Base-by-base conservation (phyloP, 2,329 filamentous ascomycete species). In the Trichoderma simmonsii region DNA sequence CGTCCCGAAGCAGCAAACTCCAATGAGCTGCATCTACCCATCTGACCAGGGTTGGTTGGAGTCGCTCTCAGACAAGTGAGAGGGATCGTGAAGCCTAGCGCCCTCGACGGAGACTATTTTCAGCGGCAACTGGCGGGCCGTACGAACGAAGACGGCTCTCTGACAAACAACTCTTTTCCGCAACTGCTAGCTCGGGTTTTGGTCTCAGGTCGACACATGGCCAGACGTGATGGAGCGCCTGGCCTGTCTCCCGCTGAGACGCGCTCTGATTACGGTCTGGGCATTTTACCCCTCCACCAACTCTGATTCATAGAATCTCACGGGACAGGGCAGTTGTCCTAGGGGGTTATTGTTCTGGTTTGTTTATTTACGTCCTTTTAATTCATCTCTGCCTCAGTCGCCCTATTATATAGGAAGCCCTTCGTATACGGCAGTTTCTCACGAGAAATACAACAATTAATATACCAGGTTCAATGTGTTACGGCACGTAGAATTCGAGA, bases 121-220 rank as follows among this genome's bases (percentile, higher is more conserved):
- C 26, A 54, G 48, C 66, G 66, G 66, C 51, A 61, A 30, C 15
- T 70, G 66, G 39, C 66, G 66, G 66, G 34, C 66, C 66, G 66
- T 28, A 62, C 39, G 30, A 57, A 62, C 24, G 26, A 14, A 21
- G 43, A 62, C 39, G 39, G 66, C 36, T 62, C 66, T 70, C 30
- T 11, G n/a, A 54, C 26, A 28, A 28, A 39, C 32, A 61, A 21
- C 2, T n/a, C 54, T 60, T 26, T 51, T 61, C 14, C 14, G 21
- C 7, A 21, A 11, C 26, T 21, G 65, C 54, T 26, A 32, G 65
- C 34, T 39, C 34, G 43, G 43, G 66, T 62, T 54, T 70, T 36
- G 66, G 57, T 70, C 57, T 62, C 57, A 70, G 66, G 36, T 28
- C 57, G 66, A 21, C 28, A 34, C 57, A 62, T 62, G 39, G 56